Evolutionary conservation across 164 flowering plant species (phyloP).

Genomic region (Vitis rotundifolia): DNA sequence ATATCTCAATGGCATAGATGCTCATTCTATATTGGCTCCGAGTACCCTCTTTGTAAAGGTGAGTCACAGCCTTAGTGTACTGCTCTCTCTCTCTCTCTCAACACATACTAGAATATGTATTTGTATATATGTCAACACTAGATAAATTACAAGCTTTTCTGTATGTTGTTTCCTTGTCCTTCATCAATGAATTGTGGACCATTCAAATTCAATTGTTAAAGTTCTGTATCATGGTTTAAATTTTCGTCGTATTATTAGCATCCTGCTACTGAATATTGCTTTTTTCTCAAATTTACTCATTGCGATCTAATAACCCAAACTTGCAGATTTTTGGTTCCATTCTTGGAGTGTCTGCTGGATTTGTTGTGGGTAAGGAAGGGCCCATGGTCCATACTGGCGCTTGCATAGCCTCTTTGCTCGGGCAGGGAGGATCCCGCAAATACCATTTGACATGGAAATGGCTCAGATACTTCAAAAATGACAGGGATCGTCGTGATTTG

Average conservation of each 20-base stretch:
- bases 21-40: conserved; percentile 82
- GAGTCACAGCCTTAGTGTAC: conserved; percentile 1
- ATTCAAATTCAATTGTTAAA: too few species aligned
- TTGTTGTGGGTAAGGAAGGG: conserved; percentile 95
- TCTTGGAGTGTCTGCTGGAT: conserved; percentile 79
- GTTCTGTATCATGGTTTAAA: too few species aligned
- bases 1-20: conserved; percentile 92
- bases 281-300: background rate
- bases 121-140: background rate
- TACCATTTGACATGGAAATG: conserved; percentile 87
- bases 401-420: conserved; percentile 84
- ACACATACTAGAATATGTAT: background rate
- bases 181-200: too few species aligned
- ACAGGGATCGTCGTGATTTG: conserved; percentile 86
- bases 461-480: conserved; percentile 91
- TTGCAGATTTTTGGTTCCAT: conserved; percentile 85
- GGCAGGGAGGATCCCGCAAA: conserved; percentile 91
- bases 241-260: too few species aligned
- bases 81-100: too few species aligned
- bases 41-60: conserved; percentile 94
- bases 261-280: background rate
- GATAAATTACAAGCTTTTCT: too few species aligned
- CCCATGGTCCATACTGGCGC: conserved; percentile 99
- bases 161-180: too few species aligned
- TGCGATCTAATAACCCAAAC: too few species aligned